These are phyloP conservation scores for Talaromyces piceae DNA, from an alignment of 2,329 filamentous ascomycete genomes.

Conservation along the genomic window DNA sequence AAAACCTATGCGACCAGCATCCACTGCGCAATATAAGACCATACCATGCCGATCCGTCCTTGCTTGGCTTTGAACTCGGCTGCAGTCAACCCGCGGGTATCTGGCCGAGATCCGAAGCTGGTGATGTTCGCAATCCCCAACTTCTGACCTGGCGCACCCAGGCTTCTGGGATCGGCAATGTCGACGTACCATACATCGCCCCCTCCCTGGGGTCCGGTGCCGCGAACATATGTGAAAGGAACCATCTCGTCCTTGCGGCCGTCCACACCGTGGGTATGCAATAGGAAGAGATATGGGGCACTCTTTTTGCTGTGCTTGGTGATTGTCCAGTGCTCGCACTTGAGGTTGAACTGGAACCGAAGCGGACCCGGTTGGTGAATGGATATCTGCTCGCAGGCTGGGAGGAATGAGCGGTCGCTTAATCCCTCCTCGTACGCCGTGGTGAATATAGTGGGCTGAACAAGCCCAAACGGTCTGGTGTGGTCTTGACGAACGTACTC, in stretches of 20 bases:
- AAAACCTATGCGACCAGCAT: conserved; percentile 34
- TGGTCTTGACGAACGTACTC: conserved; percentile 66
- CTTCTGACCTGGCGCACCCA: conserved; percentile 63
- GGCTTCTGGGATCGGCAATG: conserved; percentile 51
- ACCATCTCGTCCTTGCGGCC: conserved; percentile 61
- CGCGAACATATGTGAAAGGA: conserved; percentile 51
- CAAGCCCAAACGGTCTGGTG: conserved; percentile 36
- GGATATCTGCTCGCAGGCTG: conserved; percentile 52
- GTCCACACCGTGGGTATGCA: conserved; percentile 59
- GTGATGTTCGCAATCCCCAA: conserved; percentile 59
- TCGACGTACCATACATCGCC: conserved; percentile 78
- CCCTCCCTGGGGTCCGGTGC: conserved; percentile 48
- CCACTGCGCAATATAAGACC: conserved; percentile 49
- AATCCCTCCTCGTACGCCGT: conserved; percentile 43
- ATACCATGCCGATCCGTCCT: conserved; percentile 42
- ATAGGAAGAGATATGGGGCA: conserved; percentile 60
- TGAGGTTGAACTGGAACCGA: conserved; percentile 71
- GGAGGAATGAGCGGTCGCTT: conserved; percentile 53
- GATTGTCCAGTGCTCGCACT: conserved; percentile 79
- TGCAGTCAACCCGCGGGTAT: conserved; percentile 47
- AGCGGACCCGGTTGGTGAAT: conserved; percentile 52
- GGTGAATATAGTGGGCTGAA: conserved; percentile 41
- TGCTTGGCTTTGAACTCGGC: conserved; percentile 42
- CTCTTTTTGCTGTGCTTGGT: conserved; percentile 56
- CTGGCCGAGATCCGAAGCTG: conserved; percentile 41